phyloP scores from a whole-genome alignment of 148 eudicot genomes.

The Oxyria digyna region DNA sequence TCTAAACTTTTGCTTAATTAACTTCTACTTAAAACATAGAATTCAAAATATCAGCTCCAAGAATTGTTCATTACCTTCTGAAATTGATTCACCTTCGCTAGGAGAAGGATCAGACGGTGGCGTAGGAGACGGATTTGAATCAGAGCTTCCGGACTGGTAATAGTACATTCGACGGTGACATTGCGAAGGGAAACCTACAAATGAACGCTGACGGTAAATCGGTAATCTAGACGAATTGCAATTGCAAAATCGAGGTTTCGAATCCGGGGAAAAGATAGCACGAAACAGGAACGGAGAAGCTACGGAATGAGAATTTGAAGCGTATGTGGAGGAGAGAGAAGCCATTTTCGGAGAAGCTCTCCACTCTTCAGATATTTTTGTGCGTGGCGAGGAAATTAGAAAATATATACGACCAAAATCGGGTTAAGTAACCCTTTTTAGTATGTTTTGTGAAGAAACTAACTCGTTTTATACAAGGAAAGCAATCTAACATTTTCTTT shows the following conservation, averaged over 20 bases:
- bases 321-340: constrained; percentile 9
- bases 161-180: constrained; percentile 16
- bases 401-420: no score
- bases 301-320: neutral
- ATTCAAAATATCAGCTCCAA: neutral
- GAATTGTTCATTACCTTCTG: constrained; percentile 16
- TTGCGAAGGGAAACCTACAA: constrained; percentile 11
- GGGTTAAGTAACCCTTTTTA: no score
- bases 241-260: neutral
- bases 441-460: no score
- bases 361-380: neutral
- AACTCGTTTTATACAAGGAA: no score
- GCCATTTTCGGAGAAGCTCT: neutral
- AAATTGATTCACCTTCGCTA: constrained; percentile 3
- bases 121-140: constrained; percentile 27
- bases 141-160: constrained; percentile 25
- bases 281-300: neutral
- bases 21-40: neutral
- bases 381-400: neutral
- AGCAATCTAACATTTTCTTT: no score
- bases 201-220: constrained; percentile 29
- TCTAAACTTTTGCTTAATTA: no score
- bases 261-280: neutral
- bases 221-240: neutral
- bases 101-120: constrained; percentile 29